phyloP scores from a whole-genome alignment of 306 rosid species.

The Malus asiatica region DNA sequence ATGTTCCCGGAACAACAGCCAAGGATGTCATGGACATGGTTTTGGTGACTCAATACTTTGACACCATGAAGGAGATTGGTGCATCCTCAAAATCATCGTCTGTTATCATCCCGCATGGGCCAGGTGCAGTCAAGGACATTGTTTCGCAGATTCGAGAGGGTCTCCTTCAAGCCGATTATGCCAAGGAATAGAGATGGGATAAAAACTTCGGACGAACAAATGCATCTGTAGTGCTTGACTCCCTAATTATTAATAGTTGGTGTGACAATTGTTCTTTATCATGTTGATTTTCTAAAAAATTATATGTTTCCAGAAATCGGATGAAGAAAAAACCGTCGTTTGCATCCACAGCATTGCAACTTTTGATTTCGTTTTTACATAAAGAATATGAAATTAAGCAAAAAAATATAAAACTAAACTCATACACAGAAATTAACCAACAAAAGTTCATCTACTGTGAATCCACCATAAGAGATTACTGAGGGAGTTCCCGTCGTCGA shows the following conservation, averaged over 20 bases:
- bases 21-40: conserved; percentile 81
- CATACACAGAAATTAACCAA: too few relatives aligned
- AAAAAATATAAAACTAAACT: background rate
- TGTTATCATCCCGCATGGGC: conserved; percentile 74
- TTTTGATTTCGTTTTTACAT: too few relatives aligned
- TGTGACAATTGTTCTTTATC: too few relatives aligned
- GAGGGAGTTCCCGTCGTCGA: background rate
- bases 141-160: conserved; percentile 66
- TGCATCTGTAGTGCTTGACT: too few relatives aligned
- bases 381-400: too few relatives aligned
- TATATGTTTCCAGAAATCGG: too few relatives aligned
- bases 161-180: conserved; percentile 45
- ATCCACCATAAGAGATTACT: background rate
- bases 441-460: background rate
- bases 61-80: conserved; percentile 73
- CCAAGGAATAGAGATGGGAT: background rate
- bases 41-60: conserved; percentile 67
- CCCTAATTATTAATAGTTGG: too few relatives aligned
- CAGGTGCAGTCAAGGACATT: conserved; percentile 62
- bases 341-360: too few relatives aligned
- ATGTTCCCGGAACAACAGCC: conserved; percentile 58
- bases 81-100: conserved; percentile 68
- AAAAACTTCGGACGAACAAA: background rate
- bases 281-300: too few relatives aligned
- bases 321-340: too few relatives aligned